phyloP scores from a whole-genome alignment of 768 basidiomycete species.

The Boletus vinaceobasis region DNA sequence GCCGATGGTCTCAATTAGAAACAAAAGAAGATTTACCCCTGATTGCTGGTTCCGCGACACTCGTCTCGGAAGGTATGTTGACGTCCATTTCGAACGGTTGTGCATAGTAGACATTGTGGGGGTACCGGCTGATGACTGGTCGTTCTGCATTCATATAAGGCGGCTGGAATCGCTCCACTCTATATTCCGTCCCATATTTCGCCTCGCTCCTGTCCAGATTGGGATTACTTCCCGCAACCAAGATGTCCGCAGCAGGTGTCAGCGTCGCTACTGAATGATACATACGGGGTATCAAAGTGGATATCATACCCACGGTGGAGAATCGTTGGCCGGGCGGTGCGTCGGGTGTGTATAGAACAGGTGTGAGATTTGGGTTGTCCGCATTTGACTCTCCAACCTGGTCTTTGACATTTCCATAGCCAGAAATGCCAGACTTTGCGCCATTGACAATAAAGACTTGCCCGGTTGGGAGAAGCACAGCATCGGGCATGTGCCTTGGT shows the following conservation, averaged over 20 bases:
- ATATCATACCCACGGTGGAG: conserved; percentile 51
- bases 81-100: conserved; percentile 47
- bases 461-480: conserved; percentile 78
- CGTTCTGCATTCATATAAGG: conserved; percentile 69
- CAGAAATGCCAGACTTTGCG: conserved; percentile 67
- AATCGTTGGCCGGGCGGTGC: conserved; percentile 58
- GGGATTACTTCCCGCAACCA: conserved; percentile 84
- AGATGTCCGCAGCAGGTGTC: conserved; percentile 64
- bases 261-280: conserved; percentile 85
- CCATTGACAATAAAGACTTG: conserved; percentile 75
- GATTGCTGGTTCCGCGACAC: conserved; percentile 38
- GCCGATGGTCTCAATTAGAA: neutral
- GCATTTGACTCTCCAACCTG: conserved; percentile 79
- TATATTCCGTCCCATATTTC: conserved; percentile 80
- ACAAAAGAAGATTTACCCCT: conserved; percentile 40
- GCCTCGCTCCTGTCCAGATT: conserved; percentile 74
- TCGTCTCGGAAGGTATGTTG: conserved; percentile 35
- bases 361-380: conserved; percentile 63
- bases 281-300: conserved; percentile 66
- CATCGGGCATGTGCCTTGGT: conserved; percentile 74
- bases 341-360: conserved; percentile 65
- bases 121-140: conserved; percentile 43
- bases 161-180: conserved; percentile 83
- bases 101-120: conserved; percentile 43
- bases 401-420: conserved; percentile 69